Evolutionary conservation across 2,329 filamentous ascomycete genomes (phyloP), one percentile per base, ranked within the genome.

Genomic region (Cladosporium sp.): DNA sequence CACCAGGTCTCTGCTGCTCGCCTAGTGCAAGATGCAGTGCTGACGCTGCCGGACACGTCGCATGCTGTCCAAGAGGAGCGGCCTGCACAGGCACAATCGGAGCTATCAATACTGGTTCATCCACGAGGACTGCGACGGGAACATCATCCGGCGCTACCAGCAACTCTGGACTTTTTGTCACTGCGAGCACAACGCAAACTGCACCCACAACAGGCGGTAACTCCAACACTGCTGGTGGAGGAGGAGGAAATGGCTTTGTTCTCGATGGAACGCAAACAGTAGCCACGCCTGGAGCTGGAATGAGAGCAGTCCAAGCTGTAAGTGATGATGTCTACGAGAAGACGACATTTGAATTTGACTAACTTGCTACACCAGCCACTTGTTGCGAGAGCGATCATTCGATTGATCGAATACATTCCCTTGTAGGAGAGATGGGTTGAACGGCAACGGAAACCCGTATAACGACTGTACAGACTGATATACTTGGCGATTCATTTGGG

Each of bases 41-140:
- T 51, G 84, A 87, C 69, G 70, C 71, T 39, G 80, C 77, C 36
- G 77, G 82, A 55, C 76, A 84, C 60, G 79, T 86, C 55, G 84
- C 83, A 22, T 87, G 84, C 74, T 87, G 84, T 71, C 83, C 83
- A 0, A 75, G 71, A 24, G 78, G 80, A 51, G 79, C 80, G 13
- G 78, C 73, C 25, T 87, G 84, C 65, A 85, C 83, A 0, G 84
- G 84, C 2, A 78, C 74, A 8, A 75, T 85, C 9, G 70, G 61
- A 8, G 67, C 66, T 17, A 61, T 69, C 13, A 28, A 45, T 5
- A 45, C 22, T 1, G 42, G 42, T 2, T 25, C 42, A 17, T 45
- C 42, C 5, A 45, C 42, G 25, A 66, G 70, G 13, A 71, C 74
- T 0, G 70, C 64, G 9, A 59, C 72, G 39, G 55, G 36, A 15